These are phyloP conservation scores for Brasilioporus rufonigricans DNA, from an alignment of 768 basidiomycete genomes.

Conservation along the genomic window DNA sequence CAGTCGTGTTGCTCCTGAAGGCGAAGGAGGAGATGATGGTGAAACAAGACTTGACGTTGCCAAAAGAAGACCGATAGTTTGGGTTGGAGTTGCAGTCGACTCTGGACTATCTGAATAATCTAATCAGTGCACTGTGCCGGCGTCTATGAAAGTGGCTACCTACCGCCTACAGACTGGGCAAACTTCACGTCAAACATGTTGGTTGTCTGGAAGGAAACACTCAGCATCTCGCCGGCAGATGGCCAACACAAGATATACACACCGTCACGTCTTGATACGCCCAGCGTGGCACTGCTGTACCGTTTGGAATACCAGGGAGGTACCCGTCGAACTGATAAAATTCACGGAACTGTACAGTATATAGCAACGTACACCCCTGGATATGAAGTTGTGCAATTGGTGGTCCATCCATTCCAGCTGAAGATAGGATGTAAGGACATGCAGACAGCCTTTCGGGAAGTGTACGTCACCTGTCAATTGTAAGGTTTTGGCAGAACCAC, in stretches of 20 bases:
- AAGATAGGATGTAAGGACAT: neutral
- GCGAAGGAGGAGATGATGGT: conserved; percentile 9
- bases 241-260: conserved; percentile 12
- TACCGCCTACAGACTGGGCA: neutral
- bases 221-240: conserved; percentile 5
- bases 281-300: conserved; percentile 57
- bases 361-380: conserved; percentile 23
- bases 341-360: neutral
- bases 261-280: conserved; percentile 56
- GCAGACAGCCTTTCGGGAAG: neutral
- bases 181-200: neutral
- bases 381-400: conserved; percentile 45
- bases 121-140: no score
- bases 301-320: conserved; percentile 44
- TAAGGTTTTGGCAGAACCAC: conserved; percentile 53
- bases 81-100: conserved; percentile 37
- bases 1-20: conserved; percentile 1
- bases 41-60: conserved; percentile 14
- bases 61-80: conserved; percentile 25
- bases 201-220: conserved; percentile 19
- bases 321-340: conserved; percentile 34
- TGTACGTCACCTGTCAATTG: conserved; percentile 33
- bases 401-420: conserved; percentile 52
- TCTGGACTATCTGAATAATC: conserved; percentile 39
- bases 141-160: neutral